These are phyloP conservation scores for Penicillium concentricum DNA, from an alignment of 2,329 filamentous ascomycete genomes.

Conservation along the genomic window DNA sequence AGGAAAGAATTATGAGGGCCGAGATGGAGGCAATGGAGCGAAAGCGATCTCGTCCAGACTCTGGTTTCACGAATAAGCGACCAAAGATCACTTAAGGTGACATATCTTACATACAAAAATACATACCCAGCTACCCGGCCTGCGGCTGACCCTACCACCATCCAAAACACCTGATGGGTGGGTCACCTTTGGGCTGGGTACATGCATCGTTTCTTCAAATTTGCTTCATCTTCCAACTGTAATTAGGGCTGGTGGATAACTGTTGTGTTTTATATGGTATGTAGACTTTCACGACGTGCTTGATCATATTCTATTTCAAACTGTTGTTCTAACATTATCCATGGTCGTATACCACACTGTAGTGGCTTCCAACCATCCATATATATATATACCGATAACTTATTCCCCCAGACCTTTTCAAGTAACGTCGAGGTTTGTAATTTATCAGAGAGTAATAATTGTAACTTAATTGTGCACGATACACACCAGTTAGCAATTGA, in stretches of 20 bases:
- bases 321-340: background rate
- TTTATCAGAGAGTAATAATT: no score
- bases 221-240: background rate
- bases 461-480: no score
- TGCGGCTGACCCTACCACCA: background rate
- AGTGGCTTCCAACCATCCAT: background rate
- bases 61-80: constrained; percentile 36
- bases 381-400: background rate
- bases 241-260: no score
- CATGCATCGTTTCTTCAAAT: background rate
- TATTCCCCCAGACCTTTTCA: no score
- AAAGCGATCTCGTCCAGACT: constrained; percentile 53
- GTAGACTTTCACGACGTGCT: background rate
- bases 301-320: background rate
- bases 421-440: background rate
- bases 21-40: constrained; percentile 63
- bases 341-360: background rate
- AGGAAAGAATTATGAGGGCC: constrained; percentile 84
- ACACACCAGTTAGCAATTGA: no score
- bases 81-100: constrained; percentile 32
- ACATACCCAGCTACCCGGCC: background rate
- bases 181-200: background rate
- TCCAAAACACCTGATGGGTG: background rate
- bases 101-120: background rate
- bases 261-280: background rate